Base-by-base conservation (phyloP, 2,329 filamentous ascomycete species). In the Aphanocladium album region DNA sequence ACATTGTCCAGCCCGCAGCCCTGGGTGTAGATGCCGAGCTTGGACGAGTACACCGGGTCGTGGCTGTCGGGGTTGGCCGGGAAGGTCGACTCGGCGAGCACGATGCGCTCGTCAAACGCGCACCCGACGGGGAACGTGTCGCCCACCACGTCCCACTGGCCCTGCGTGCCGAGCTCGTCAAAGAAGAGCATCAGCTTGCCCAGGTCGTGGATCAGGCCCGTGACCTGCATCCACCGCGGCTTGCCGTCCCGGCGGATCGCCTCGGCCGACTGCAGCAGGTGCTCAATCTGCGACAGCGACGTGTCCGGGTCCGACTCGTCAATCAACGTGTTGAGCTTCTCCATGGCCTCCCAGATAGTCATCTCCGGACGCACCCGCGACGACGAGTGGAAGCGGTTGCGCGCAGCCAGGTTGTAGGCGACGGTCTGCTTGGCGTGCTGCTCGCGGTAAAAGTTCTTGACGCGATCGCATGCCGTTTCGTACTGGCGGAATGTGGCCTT, bases 301-400 rank as follows among this genome's bases (percentile, higher is more conserved):
- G 92, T 96, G 77, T 96, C 91, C 1, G 92, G 92, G 77, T 96
- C 92, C 21, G 88, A 92, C 76, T 96, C 90, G 76, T 96, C 92
- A 73, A 96, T 89, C 57, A 96, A 83, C 0, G 89, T 91, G 82
- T 96, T 91, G 70, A 96, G 87, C 76, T 91, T 93, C 83, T 96
- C 90, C 77, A 96, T 95, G 21, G 92, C 92, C 73, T 96, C 81
- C 92, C 91, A 96, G 72, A 96, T 82, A 64, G 87, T 89, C 89
- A 96, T 91, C 73, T 89, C 82, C 17, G 88, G 85, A 58, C 80
- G 77, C 45, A 69, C 70, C 19, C 89, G 85, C 1, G 83, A 83
- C 63, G 86, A 83, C 65, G 80, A 81, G 73, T 86, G 65, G 68
- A 78, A 78, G 52, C 74, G 73, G 68, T 71, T 86, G 60, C 92